These are phyloP conservation scores for Moricandia moricandioides DNA, from an alignment of 345 rosid genomes.

Conservation along the genomic window DNA sequence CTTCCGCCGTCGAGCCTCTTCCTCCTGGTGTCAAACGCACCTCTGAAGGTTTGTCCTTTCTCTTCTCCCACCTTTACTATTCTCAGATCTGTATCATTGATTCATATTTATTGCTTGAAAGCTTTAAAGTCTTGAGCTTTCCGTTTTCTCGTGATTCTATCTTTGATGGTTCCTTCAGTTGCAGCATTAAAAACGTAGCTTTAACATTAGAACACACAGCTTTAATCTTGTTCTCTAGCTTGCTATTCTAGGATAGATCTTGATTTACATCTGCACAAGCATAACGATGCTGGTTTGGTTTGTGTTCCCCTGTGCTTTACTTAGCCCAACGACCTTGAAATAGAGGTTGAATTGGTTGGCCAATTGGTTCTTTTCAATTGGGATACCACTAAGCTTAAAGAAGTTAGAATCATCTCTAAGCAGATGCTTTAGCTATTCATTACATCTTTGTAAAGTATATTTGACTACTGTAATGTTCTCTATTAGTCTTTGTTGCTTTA, in stretches of 20 bases:
- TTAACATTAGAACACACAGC: not conserved
- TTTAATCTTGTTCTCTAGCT: constrained; percentile 3
- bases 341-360: constrained; percentile 2
- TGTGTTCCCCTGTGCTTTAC: constrained; percentile 17
- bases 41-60: constrained; percentile 46
- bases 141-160: not conserved
- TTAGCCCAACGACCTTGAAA: not conserved
- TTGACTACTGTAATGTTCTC: not conserved
- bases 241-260: not conserved
- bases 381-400: not conserved
- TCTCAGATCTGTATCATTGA: constrained; percentile 18
- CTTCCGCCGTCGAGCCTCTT: constrained; percentile 44
- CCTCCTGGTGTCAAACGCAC: constrained; percentile 56
- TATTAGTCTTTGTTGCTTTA: constrained; percentile 17
- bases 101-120: constrained; percentile 11
- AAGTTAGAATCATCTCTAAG: not conserved
- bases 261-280: constrained; percentile 4
- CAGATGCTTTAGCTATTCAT: not conserved
- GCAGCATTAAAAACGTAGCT: not conserved
- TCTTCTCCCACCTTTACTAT: not conserved
- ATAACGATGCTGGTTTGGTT: not conserved
- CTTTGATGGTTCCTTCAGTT: not conserved
- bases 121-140: constrained; percentile 10
- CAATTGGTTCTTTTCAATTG: not conserved
- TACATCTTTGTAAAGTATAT: not conserved